These are phyloP conservation scores for Melampsora abietis-canadensis DNA, from an alignment of 1,284 basidiomycete genomes.

Conservation along the genomic window DNA sequence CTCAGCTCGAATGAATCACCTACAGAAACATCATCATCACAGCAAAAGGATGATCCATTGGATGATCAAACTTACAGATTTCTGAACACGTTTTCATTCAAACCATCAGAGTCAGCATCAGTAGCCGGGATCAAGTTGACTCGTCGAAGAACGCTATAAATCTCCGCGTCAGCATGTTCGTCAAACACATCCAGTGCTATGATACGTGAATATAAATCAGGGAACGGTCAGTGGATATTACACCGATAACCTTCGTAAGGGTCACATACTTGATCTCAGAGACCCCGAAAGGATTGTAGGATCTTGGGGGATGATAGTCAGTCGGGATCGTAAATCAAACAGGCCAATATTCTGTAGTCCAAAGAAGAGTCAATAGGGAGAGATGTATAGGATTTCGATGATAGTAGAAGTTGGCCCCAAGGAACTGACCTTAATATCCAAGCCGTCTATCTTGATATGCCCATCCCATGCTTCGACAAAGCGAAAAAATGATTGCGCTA, in stretches of 20 bases:
- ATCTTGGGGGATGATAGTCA: conserved; percentile 76
- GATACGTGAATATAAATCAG: not conserved
- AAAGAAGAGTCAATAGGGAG: conserved; percentile 49
- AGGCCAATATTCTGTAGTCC: conserved; percentile 64
- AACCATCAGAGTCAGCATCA: conserved; percentile 57
- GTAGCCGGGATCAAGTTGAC: conserved; percentile 69
- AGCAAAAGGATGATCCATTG: conserved; percentile 50
- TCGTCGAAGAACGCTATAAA: conserved; percentile 80
- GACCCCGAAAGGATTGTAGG: conserved; percentile 85
- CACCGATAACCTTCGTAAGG: too few species aligned
- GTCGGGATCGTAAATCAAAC: conserved; percentile 68
- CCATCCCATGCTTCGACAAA: conserved; percentile 37
- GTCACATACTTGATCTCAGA: conserved; percentile 61
- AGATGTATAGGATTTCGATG: conserved; percentile 59
- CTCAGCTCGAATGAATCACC: conserved; percentile 50
- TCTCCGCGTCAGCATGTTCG: conserved; percentile 79
- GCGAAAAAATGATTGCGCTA: conserved; percentile 39
- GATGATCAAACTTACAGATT: conserved; percentile 59
- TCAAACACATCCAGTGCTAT: conserved; percentile 80
- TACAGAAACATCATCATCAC: conserved; percentile 58
- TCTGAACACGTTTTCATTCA: conserved; percentile 59
- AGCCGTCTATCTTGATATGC: conserved; percentile 30
- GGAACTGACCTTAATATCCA: conserved; percentile 59
- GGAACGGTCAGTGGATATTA: not conserved
- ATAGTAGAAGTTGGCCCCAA: conserved; percentile 58